Conservation (phyloP, 1,139 yeast species). For the Candida sp. region DNA sequence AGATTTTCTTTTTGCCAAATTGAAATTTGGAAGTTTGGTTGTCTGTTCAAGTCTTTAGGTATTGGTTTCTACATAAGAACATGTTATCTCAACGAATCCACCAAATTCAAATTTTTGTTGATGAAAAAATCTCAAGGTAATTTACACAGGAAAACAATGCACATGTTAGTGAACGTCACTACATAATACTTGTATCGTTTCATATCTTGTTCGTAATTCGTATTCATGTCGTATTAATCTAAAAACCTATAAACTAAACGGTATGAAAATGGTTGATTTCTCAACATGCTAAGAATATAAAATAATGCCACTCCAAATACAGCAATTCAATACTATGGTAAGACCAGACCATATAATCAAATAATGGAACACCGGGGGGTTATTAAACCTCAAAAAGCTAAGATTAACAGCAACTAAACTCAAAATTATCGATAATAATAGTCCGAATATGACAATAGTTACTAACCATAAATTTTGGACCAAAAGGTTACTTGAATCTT, state of each 20-base stretch:
- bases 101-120: too few relatives aligned
- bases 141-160: too few relatives aligned
- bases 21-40: too few relatives aligned
- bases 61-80: too few relatives aligned
- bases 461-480: constrained; percentile 32
- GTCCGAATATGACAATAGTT: constrained; percentile 30
- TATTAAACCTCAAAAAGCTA: constrained; percentile 23
- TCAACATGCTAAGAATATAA: background rate
- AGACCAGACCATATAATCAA: constrained; percentile 29
- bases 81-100: too few relatives aligned
- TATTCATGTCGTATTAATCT: constrained; percentile 1
- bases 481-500: constrained; percentile 20
- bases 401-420: constrained; percentile 31
- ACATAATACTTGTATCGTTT: too few relatives aligned
- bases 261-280: background rate
- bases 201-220: too few relatives aligned
- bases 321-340: constrained; percentile 21
- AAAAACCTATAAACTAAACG: background rate
- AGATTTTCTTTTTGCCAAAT: constrained; percentile 41
- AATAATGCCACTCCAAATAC: constrained; percentile 16
- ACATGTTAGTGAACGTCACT: too few relatives aligned
- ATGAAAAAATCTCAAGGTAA: too few relatives aligned
- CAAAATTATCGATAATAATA: constrained; percentile 29
- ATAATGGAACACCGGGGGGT: constrained; percentile 25
- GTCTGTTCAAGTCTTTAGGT: too few relatives aligned